These are phyloP conservation scores for Hemisphaericaspora subhashii DNA, from an alignment of 1,139 yeast genomes.

Conservation along the genomic window DNA sequence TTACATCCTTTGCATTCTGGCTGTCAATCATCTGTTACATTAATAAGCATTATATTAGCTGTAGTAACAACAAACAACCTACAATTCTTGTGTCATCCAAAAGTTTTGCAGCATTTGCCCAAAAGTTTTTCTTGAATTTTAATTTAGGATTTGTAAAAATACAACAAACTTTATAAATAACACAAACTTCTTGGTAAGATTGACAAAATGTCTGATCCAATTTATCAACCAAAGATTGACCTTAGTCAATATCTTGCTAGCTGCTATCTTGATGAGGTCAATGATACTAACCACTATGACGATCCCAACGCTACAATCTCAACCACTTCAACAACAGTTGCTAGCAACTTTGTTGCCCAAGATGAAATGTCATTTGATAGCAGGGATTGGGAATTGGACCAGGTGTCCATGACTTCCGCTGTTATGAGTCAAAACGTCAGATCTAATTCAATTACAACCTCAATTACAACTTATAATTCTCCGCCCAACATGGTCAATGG, in stretches of 20 bases:
- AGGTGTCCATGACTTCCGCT: background rate
- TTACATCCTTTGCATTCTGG: too few relatives aligned
- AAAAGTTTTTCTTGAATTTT: too few relatives aligned
- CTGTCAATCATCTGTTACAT: too few relatives aligned
- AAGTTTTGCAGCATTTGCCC: too few relatives aligned
- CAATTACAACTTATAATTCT: slow-evolving; percentile 3
- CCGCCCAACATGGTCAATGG: background rate
- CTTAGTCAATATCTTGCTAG: slow-evolving; percentile 4
- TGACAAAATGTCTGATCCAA: background rate
- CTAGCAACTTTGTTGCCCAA: background rate
- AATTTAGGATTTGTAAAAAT: too few relatives aligned
- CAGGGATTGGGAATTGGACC: background rate
- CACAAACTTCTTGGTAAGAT: too few relatives aligned
- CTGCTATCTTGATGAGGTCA: slow-evolving; percentile 1
- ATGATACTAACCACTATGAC: background rate
- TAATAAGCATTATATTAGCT: too few relatives aligned
- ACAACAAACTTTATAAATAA: slow-evolving; percentile 1
- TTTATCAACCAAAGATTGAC: background rate
- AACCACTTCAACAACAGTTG: slow-evolving; percentile 2
- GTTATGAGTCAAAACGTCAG: slow-evolving; percentile 1
- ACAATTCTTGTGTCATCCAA: too few relatives aligned
- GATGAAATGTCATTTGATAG: background rate
- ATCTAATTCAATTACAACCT: slow-evolving; percentile 8
- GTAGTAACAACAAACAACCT: too few relatives aligned
- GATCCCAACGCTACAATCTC: slow-evolving; percentile 1